These are phyloP conservation scores for Blastobotrys muscicola DNA, from an alignment of 805 yeast genomes.

Conservation along the genomic window DNA sequence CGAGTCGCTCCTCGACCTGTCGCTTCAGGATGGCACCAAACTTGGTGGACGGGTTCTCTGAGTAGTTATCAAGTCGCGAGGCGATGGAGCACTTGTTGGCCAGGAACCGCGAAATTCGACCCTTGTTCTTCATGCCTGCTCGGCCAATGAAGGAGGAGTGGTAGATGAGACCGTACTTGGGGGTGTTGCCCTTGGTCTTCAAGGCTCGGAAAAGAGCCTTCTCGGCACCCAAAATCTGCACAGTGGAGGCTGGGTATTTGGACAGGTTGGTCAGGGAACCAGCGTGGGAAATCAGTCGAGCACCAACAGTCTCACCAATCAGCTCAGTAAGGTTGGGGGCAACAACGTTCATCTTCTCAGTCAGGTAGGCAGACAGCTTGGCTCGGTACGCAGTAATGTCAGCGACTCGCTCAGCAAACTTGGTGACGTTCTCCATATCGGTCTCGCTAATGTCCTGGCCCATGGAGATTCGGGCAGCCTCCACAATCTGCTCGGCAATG, in stretches of 20 bases:
- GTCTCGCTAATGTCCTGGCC: slow-evolving; percentile 95
- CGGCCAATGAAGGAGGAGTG: slow-evolving; percentile 91
- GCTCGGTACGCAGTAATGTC: slow-evolving; percentile 85
- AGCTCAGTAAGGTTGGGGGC: slow-evolving; percentile 96
- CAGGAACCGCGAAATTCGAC: slow-evolving; percentile 95
- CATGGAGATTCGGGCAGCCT: slow-evolving; percentile 95
- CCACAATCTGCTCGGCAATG: slow-evolving; percentile 81
- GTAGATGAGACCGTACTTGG: slow-evolving; percentile 90
- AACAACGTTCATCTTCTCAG: slow-evolving; percentile 94
- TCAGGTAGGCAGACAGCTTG: slow-evolving; percentile 72
- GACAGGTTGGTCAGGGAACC: slow-evolving; percentile 95
- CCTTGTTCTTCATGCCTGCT: slow-evolving; percentile 95
- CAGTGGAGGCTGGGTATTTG: slow-evolving; percentile 98
- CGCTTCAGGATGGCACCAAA: slow-evolving; percentile 87
- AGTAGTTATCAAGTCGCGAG: slow-evolving; percentile 94
- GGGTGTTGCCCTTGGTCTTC: slow-evolving; percentile 94
- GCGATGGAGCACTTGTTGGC: slow-evolving; percentile 99
- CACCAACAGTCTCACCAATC: slow-evolving; percentile 98
- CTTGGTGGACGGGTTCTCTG: slow-evolving; percentile 84
- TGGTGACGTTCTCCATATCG: slow-evolving; percentile 84
- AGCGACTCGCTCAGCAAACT: slow-evolving; percentile 90
- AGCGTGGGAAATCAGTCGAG: slow-evolving; percentile 95
- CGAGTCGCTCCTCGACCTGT: slow-evolving; percentile 96
- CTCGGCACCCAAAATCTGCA: slow-evolving; percentile 95
- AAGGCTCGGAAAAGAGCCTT: slow-evolving; percentile 93